Evolutionary conservation across 2,329 filamentous ascomycete genomes (phyloP), one percentile per base, ranked within the genome.

Genomic region (Fusarium chaquense): DNA sequence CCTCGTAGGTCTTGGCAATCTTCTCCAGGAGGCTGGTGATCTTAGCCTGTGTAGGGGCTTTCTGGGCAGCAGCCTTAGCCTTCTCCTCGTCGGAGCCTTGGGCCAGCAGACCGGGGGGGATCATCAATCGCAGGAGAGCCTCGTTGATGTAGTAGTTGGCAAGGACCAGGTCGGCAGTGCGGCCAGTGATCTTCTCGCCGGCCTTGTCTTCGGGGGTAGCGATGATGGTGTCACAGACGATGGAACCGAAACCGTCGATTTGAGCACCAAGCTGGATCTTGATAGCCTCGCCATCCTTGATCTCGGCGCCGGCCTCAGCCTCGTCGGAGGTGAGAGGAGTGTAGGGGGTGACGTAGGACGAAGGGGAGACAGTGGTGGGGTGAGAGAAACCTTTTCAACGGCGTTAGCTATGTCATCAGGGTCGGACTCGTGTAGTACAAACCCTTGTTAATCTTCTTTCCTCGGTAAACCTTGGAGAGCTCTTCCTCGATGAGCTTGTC

Each of bases 251-350:
- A 57, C 96, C 96, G 83, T 98, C 93, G 70, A 99, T 98, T 84
- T 99, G 96, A 54, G 96, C 96, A 78, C 96, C 96, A n/a, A 99
- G 89, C 84, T 99, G 96, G 80, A 99, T 96, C 89, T 99, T 99
- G 83, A 97, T 88, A 67, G 93, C 84, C 84, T 99, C 96, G 67
- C 90, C 92, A 53, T 91, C 87, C 84, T 97, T 93, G 75, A 99
- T 87, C 77, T 90, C 89, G 50, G 87, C 86, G 61, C 87, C 88
- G 67, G 95, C 93, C 85, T 99, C 96, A 79, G 91, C 89, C 80
- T 91, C 86, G 78, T 99, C 96, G 70, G 94, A 90, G 73, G 89
- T 90, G 75, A 99, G 86, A 53, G 96, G 96, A 47, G 96, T 99
- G 86, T 98, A 98, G 53, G 96, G 96, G 59, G 96, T 99, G 81